Evolutionary conservation across 2,329 filamentous ascomycete species (phyloP), one percentile per base, ranked within the genome.

Genomic region (Byssochlamys sp.): DNA sequence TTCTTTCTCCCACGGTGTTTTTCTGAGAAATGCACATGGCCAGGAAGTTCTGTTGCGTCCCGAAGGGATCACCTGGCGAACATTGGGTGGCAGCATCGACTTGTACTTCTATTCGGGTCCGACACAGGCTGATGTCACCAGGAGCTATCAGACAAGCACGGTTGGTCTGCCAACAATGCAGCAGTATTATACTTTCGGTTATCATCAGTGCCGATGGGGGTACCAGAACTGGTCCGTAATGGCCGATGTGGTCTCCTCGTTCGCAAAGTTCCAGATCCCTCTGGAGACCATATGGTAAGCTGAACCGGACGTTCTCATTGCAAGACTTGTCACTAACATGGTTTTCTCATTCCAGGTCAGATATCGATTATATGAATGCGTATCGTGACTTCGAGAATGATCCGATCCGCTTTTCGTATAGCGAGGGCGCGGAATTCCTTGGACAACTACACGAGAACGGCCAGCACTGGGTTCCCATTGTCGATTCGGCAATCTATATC

Each of bases 171-270:
- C 89, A 1, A 85, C 85, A 0, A 85, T 92, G 83, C 87, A 91
- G 67, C 85, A 88, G 63, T 94, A 94, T 74, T 92, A 84, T 79
- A 84, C 86, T 0, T 84, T 95, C 59, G 90, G 90, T 0, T 92
- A 81, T 68, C 90, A 95, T 62, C 89, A 95, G 69, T 92, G 89
- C 65, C 81, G 88, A 59, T 94, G 89, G 85, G 90, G 89, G 0
- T 94, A 94, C 69, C 75, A 80, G 45, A 90, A 89, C 65, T 90
- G 87, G 84, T 81, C 82, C 1, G 78, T 83, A 28, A 67, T 90
- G 2, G 80, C 86, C 61, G 81, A 81, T 61, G 77, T 83, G 10
- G 75, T 82, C 31, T 72, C 80, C 53, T 78, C 77, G 55, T 82
- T 80, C 68, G 77, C 74, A 58, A 75, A 73, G 24, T 83, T 82